These are phyloP conservation scores for Dovyalis caffra DNA, from an alignment of 345 rosid genomes.

Conservation along the genomic window DNA sequence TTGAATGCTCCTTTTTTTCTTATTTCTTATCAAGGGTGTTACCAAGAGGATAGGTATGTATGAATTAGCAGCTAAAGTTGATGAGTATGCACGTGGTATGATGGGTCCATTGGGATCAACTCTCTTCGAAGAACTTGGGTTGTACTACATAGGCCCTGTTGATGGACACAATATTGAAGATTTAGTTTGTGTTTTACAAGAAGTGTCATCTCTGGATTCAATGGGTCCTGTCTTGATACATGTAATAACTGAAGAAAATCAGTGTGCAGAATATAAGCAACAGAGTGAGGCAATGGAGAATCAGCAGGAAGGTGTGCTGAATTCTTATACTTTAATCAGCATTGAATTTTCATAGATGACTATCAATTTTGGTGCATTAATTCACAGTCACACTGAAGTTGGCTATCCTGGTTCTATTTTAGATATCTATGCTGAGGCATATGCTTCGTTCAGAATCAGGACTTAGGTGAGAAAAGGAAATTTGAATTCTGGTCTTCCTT, in stretches of 20 bases:
- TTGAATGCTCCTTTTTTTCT: not conserved
- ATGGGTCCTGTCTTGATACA: slow-evolving; percentile 95
- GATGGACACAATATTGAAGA: slow-evolving; percentile 93
- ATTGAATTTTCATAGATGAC: slow-evolving; percentile 1
- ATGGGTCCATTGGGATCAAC: slow-evolving; percentile 88
- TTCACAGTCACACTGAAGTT: not conserved
- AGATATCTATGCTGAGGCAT: not conserved
- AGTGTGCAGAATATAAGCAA: slow-evolving; percentile 25
- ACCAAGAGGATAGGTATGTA: slow-evolving; percentile 88
- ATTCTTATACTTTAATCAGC: slow-evolving; percentile 4
- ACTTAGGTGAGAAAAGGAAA: not conserved
- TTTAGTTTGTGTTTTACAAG: slow-evolving; percentile 68
- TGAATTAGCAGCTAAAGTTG: slow-evolving; percentile 93
- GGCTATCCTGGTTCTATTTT: not conserved
- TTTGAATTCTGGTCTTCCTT: not conserved
- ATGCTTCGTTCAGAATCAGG: not conserved
- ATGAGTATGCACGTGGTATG: slow-evolving; percentile 97
- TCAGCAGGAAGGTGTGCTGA: slow-evolving; percentile 40
- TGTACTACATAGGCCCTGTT: slow-evolving; percentile 91
- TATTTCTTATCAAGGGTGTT: slow-evolving; percentile 47
- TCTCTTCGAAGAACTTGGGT: slow-evolving; percentile 90
- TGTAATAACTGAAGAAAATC: slow-evolving; percentile 77
- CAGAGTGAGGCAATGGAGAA: slow-evolving; percentile 28
- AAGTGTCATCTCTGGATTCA: slow-evolving; percentile 76
- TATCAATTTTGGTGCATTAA: not conserved